Evolutionary conservation across 2,329 filamentous ascomycete genomes (phyloP).

Genomic region (Ceratocystis huliohia): DNA sequence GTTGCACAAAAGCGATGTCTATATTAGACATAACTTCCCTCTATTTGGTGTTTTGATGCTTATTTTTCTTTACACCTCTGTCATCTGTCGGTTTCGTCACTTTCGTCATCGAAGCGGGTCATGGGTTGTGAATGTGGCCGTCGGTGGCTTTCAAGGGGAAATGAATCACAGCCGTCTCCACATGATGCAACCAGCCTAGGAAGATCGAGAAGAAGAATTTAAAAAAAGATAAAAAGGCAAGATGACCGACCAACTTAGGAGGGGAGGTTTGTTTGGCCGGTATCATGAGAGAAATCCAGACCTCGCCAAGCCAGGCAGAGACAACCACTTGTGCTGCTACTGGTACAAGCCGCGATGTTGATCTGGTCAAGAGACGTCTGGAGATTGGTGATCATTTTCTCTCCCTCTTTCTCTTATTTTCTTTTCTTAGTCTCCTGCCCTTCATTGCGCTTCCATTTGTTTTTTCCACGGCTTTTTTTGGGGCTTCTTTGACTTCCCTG

Average conservation of each 20-base stretch:
- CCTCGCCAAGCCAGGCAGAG: neutral
- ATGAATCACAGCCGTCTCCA: neutral
- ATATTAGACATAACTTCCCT: neutral
- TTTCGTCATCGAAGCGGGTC: neutral
- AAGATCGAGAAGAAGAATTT: neutral
- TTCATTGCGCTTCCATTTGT: neutral
- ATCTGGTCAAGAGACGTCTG: neutral
- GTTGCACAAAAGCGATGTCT: neutral
- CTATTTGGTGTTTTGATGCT: neutral
- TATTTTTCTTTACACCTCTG: neutral
- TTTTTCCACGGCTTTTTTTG: neutral
- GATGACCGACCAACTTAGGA: neutral
- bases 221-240: neutral
- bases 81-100: neutral
- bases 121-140: neutral
- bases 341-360: neutral
- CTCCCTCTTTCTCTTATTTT: neutral
- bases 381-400: neutral
- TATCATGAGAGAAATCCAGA: neutral
- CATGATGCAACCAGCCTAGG: neutral
- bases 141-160: neutral
- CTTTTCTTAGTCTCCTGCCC: too few species aligned
- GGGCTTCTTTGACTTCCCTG: neutral
- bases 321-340: neutral
- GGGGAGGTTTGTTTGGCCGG: too few species aligned